phyloP scores from a whole-genome alignment of 371 early-diverging fungal genomes.

The Mucor plumbeus region DNA sequence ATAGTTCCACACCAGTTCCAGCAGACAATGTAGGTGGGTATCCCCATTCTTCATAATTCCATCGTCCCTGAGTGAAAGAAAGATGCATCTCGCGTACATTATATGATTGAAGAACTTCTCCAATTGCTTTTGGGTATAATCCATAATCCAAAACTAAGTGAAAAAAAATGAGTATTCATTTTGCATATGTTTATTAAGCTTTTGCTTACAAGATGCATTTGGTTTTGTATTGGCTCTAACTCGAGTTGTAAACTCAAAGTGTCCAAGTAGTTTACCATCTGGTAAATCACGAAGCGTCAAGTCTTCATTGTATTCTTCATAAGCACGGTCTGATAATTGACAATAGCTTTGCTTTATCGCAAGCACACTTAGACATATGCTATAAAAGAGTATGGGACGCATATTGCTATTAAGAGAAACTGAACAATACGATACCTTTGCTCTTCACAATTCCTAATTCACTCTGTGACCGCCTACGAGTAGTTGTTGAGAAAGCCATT shows the following conservation, averaged over 20 bases:
- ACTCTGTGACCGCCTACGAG: not conserved
- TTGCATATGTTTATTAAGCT: not conserved
- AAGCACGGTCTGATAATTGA: slow-evolving; percentile 18
- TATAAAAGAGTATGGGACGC: slow-evolving; percentile 6
- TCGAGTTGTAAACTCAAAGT: slow-evolving; percentile 75
- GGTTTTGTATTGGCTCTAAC: slow-evolving; percentile 38
- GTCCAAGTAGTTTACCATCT: slow-evolving; percentile 81
- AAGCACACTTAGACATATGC: slow-evolving; percentile 3
- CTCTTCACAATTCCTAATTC: not conserved
- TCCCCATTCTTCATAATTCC: slow-evolving; percentile 86
- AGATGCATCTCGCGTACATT: slow-evolving; percentile 82
- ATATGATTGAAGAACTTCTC: slow-evolving; percentile 79
- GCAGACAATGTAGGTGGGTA: slow-evolving; percentile 61
- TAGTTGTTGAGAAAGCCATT: too few relatives aligned
- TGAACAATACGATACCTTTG: not conserved
- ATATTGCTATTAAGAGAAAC: slow-evolving; percentile 6
- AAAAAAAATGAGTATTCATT: not conserved
- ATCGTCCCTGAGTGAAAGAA: slow-evolving; percentile 89
- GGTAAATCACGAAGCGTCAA: slow-evolving; percentile 66
- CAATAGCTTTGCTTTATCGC: not conserved
- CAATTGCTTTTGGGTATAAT: slow-evolving; percentile 84
- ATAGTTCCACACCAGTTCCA: slow-evolving; percentile 80
- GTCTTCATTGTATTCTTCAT: slow-evolving; percentile 64
- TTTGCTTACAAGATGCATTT: slow-evolving; percentile 32
- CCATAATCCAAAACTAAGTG: slow-evolving; percentile 70